Percentiles rank a stretch among this genome's conserved stretches.
Conservation (phyloP, 139 green algal species). For the Asterochloris erici region DNA sequence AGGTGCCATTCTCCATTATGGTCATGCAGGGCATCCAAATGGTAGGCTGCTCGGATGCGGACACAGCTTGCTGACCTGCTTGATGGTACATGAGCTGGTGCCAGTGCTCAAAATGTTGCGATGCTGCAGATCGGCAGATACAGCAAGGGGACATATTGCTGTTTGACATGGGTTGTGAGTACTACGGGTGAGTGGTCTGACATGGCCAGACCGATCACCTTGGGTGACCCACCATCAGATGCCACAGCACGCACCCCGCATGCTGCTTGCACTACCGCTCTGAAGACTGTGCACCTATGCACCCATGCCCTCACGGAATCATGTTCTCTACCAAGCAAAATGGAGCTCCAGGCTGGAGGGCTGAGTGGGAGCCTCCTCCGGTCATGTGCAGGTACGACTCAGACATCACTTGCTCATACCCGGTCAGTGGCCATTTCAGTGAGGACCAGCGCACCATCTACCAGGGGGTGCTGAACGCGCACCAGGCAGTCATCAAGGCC, state of each 20-base stretch:
- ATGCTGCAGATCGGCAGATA: conserved; percentile 49
- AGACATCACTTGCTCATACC: conserved; percentile 87
- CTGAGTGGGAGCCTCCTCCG: too few species aligned
- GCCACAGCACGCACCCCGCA: too few species aligned
- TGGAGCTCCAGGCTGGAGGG: too few species aligned
- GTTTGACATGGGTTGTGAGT: conserved; percentile 82
- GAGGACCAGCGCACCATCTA: conserved; percentile 69
- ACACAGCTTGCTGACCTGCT: background rate
- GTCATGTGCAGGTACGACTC: conserved; percentile 4
- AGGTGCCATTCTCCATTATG: conserved; percentile 83
- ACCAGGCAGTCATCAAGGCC: conserved; percentile 45
- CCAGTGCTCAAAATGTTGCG: background rate
- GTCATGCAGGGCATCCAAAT: conserved; percentile 82
- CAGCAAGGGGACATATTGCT: conserved; percentile 67
- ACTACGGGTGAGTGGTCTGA: conserved; percentile 31
- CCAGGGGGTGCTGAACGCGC: conserved; percentile 70
- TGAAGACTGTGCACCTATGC: background rate
- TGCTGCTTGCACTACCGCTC: too few species aligned
- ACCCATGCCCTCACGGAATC: too few species aligned
- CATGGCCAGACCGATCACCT: too few species aligned
- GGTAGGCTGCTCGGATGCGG: conserved; percentile 16
- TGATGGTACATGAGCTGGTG: background rate
- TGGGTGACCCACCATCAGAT: too few species aligned
- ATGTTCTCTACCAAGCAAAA: too few species aligned
- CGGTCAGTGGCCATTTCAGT: conserved; percentile 74